A percentile compares a stretch with the other conserved stretches of the same genome.
These are phyloP conservation scores for Cladosporium oxysporum DNA, from an alignment of 2,329 filamentous ascomycete genomes.

Conservation along the genomic window DNA sequence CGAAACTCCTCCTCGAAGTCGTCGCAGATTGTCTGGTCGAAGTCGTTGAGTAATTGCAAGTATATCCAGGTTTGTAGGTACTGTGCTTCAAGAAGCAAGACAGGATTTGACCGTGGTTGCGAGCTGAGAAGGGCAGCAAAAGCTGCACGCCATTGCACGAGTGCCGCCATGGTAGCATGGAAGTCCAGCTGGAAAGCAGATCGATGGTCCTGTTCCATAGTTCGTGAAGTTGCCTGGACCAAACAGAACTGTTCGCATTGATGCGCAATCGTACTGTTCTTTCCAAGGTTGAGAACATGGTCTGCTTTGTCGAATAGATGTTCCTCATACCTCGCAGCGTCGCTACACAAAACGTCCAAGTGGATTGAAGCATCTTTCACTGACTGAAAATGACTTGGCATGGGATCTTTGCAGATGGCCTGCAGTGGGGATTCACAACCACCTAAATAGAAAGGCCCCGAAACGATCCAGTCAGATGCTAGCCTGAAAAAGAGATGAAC, in stretches of 20 bases:
- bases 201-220: not conserved
- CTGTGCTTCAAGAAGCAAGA: conserved; percentile 20
- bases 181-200: not conserved
- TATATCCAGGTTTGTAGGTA: conserved; percentile 15
- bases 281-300: not conserved
- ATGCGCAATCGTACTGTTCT: not conserved
- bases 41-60: not conserved
- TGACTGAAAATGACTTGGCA: conserved; percentile 17
- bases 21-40: not conserved
- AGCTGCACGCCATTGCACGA: conserved; percentile 7
- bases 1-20: not conserved
- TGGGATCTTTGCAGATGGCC: conserved; percentile 8
- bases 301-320: not conserved
- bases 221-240: not conserved
- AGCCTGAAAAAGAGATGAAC: conserved; percentile 20
- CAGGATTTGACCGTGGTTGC: conserved; percentile 1
- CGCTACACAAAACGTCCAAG: conserved; percentile 10
- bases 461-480: conserved; percentile 18
- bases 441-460: not conserved
- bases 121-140: conserved; percentile 9
- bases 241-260: not conserved
- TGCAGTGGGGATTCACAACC: conserved; percentile 7
- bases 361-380: conserved; percentile 9
- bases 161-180: not conserved
- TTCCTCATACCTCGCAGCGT: not conserved